Conservation (phyloP, 2,329 filamentous ascomycete species). For the Emydomyces testavorans region DNA sequence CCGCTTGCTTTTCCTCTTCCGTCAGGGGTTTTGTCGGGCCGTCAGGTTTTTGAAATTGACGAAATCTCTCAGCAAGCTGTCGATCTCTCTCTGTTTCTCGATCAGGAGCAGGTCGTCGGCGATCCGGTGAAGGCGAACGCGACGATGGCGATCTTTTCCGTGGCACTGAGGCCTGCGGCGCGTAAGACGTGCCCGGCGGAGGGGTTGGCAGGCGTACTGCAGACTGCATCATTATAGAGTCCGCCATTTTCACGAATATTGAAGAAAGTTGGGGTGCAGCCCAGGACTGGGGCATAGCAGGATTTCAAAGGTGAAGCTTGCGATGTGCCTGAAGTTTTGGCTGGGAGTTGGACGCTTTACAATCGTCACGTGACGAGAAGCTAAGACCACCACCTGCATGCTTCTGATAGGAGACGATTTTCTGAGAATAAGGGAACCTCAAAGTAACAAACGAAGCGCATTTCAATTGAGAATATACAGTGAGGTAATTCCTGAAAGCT, state of each 20-base stretch:
- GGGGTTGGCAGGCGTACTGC: slow-evolving; percentile 51
- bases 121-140: slow-evolving; percentile 42
- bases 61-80: slow-evolving; percentile 43
- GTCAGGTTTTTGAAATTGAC: slow-evolving; percentile 39
- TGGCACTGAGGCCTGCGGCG: slow-evolving; percentile 39
- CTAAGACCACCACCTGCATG: not conserved
- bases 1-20: slow-evolving; percentile 76
- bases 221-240: slow-evolving; percentile 41
- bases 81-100: slow-evolving; percentile 41
- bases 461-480: not conserved
- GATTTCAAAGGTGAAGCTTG: not conserved
- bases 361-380: slow-evolving; percentile 1
- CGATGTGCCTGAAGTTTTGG: not conserved
- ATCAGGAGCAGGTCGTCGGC: slow-evolving; percentile 40
- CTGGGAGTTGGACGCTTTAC: not conserved
- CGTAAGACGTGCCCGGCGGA: slow-evolving; percentile 39
- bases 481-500: not conserved
- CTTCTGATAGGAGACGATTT: not conserved
- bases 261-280: not conserved
- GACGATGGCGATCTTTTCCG: slow-evolving; percentile 48
- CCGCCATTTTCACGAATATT: slow-evolving; percentile 28
- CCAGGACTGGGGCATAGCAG: not conserved
- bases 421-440: not conserved
- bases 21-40: slow-evolving; percentile 42
- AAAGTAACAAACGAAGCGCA: not conserved